Evolutionary conservation across 306 rosid species (phyloP).

Genomic region (Lagenaria siceraria): DNA sequence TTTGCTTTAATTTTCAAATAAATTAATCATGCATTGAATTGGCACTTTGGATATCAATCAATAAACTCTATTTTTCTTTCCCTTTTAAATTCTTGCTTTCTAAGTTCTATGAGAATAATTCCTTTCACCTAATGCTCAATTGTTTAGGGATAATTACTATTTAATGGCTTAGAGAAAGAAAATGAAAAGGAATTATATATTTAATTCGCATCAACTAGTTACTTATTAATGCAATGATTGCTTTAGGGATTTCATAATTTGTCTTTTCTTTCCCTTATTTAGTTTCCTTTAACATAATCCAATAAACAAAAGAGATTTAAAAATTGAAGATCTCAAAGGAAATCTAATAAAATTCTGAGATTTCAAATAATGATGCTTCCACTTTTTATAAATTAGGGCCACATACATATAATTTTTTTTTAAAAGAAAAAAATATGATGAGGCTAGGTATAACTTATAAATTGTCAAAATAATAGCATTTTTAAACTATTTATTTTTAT

Average conservation of each 20-base stretch:
- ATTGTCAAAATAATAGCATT: not conserved
- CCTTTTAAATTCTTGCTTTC: constrained; percentile 1
- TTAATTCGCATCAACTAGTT: not conserved
- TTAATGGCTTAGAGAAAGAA: not conserved
- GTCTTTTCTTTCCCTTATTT: not conserved
- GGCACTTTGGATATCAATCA: not conserved
- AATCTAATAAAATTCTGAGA: not conserved
- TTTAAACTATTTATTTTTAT: not conserved
- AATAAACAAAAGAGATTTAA: not conserved
- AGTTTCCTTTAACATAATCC: not conserved
- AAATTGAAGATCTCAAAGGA: not conserved
- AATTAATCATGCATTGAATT: not conserved
- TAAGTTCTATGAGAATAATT: constrained; percentile 8
- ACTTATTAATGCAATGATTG: not conserved
- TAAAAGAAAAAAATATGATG: too few relatives aligned
- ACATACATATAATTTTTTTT: too few relatives aligned
- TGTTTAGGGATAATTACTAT: not conserved
- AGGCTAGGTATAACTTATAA: too few relatives aligned
- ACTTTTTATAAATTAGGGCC: not conserved
- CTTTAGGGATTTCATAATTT: not conserved
- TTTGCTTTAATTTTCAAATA: not conserved
- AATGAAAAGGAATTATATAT: not conserved
- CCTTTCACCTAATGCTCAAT: constrained; percentile 4
- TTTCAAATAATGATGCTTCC: not conserved
- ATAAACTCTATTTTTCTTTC: not conserved